Percentiles rank a stretch among this genome's conserved stretches.
Conservation (phyloP, 1,284 basidiomycete species). For the Meira nashicola region DNA sequence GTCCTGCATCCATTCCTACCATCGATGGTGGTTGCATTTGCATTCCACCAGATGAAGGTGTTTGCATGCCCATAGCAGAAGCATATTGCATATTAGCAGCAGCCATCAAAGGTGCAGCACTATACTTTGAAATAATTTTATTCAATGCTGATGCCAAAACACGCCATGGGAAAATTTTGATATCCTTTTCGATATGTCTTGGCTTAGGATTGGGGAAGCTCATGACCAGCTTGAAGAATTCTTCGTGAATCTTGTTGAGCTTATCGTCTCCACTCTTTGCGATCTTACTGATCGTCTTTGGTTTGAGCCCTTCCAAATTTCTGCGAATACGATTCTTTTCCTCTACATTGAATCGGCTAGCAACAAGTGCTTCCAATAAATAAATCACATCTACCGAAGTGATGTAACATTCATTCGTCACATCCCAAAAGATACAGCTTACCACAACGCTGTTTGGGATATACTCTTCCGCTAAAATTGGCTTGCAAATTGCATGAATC, state of each 20-base stretch:
- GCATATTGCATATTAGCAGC: not conserved
- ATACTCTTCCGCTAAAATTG: slow-evolving; percentile 54
- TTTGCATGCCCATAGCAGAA: not conserved
- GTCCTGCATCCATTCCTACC: too few relatives aligned
- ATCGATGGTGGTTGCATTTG: too few relatives aligned
- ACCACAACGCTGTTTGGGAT: slow-evolving; percentile 57
- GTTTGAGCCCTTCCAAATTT: slow-evolving; percentile 85
- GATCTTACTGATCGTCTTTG: slow-evolving; percentile 83
- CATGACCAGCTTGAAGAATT: slow-evolving; percentile 92
- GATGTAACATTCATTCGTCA: slow-evolving; percentile 71
- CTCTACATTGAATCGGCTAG: slow-evolving; percentile 77
- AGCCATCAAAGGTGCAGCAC: slow-evolving; percentile 12
- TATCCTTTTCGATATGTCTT: slow-evolving; percentile 92
- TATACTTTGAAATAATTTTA: slow-evolving; percentile 89
- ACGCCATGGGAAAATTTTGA: slow-evolving; percentile 95
- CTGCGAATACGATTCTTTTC: slow-evolving; percentile 94
- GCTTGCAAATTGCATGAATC: slow-evolving; percentile 57
- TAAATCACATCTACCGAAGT: slow-evolving; percentile 94
- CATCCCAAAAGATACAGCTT: slow-evolving; percentile 84
- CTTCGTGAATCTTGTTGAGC: slow-evolving; percentile 61
- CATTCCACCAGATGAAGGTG: not conserved
- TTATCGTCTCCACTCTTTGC: slow-evolving; percentile 56
- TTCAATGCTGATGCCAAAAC: slow-evolving; percentile 73
- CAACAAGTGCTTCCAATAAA: slow-evolving; percentile 80
- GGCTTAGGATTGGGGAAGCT: slow-evolving; percentile 88